Evolutionary conservation across 306 rosid species (phyloP), one percentile per base, ranked within the genome.

Genomic region (Alnus glutinosa): DNA sequence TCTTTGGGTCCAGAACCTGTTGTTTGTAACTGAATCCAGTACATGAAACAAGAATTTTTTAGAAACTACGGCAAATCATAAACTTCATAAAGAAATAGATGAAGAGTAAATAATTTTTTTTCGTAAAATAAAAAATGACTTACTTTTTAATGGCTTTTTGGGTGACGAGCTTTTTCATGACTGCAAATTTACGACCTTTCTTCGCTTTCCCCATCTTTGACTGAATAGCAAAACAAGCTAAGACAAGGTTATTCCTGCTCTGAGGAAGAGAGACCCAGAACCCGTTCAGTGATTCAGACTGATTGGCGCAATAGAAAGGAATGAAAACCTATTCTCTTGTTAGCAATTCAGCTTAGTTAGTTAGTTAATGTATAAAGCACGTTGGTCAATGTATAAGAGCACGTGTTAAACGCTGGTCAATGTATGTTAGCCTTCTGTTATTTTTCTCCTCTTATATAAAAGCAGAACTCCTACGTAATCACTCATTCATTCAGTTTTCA

Each of bases 111-210:
- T 34, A 34, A 34, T 34, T 23, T 23, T 23, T 23, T 23, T 23
- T 23, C 28, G 0, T 23, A 23, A 23, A 23, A 23, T 23, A 23
- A 34, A 2, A 34, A 34, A 34, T 34, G 37, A 34, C 51, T 57
- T 39, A 91, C 98, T 74, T 85, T 80, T 91, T 95, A 71, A 92
- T 92, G 15, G 95, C 92, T 89, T 92, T 95, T 42, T 89, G 64
- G 63, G 98, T 83, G 77, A 92, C 68, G 9, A 95, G 51, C 85
- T 92, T 95, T 85, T 92, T 95, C 91, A 86, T 87, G 69, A 88
- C 92, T 6, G 98, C 99, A 68, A 95, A 92, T 80, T 95, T 95
- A 14, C 92, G 98, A 11, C 92, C 92, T 64, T 89, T 91, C 69
- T 90, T 89, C 1, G 96, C 98, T 82, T 81, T 92, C 61, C 92